Base-by-base conservation (phyloP, 495 filamentous ascomycete species). In the Penicillium longicatenatum region DNA sequence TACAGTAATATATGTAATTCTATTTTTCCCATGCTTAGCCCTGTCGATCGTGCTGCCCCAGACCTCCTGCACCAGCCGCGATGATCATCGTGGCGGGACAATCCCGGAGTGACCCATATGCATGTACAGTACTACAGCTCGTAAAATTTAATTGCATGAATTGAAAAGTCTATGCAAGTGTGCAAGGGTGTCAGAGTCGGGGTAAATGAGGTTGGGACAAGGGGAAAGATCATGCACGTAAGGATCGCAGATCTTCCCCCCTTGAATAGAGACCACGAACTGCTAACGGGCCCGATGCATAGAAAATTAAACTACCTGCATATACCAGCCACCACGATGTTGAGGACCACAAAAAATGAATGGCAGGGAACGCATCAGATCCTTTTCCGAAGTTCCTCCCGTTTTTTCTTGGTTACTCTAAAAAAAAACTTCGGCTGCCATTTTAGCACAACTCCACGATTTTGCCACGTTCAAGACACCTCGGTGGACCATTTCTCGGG, bases 391-490 rank as follows among this genome's bases (percentile, higher is more conserved):
- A 11, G 1, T 35, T 35, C 10, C 31, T 26, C 26, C 26, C 26
- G 26, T 6, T 26, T 26, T 26, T 26, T 26, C 4, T 26, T 26
- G 1, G 26, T 26, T 26, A 26, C 26, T n/a, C n/a, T n/a, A n/a
- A n/a, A n/a, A n/a, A n/a, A n/a, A n/a, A 26, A 5, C 26, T 26
- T 26, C 12, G 44, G 44, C 11, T 50, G 2, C 19, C 19, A 29
- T 7, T 17, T 35, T n/a, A 30, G 26, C 26, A 22, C 39, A 43
- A 48, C 63, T 66, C 61, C 61, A 47, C 64, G 54, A 57, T 61
- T 64, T 66, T 44, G 61, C 64, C 64, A 67, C 64, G 64, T 64
- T 64, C 7, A 59, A 55, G 47, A 52, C 54, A 29, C 50, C 59
- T 46, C 11, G 6, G 26, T 19, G 41, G 17, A 6, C 17, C 41